Conservation (phyloP, 2,329 filamentous ascomycete genomes). For the Botrytis elliptica region DNA sequence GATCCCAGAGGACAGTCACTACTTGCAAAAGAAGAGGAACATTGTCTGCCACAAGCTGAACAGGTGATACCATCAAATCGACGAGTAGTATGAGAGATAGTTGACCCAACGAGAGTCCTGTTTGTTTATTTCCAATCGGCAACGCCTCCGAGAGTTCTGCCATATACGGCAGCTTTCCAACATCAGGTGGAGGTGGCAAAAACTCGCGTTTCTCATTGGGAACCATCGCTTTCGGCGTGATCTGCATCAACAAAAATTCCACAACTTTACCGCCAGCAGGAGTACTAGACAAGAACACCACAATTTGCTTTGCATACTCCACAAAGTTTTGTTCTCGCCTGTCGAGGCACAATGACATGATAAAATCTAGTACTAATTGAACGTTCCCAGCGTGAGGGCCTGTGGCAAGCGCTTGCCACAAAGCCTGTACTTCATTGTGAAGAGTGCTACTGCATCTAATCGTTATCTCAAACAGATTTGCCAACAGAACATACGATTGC, state of each 20-base stretch:
- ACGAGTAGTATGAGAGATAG: constrained; percentile 90
- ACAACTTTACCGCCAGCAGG: constrained; percentile 85
- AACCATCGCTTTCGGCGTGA: constrained; percentile 95
- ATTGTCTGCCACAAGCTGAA: constrained; percentile 74
- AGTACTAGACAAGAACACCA: constrained; percentile 90
- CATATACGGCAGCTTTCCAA: constrained; percentile 77
- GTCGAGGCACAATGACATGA: constrained; percentile 90
- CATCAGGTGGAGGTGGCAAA: constrained; percentile 69
- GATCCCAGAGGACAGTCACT: constrained; percentile 92
- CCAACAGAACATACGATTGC: constrained; percentile 89
- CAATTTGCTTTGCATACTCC: constrained; percentile 95
- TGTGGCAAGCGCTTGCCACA: constrained; percentile 95
- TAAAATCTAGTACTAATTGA: constrained; percentile 90
- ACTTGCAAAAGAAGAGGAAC: constrained; percentile 87
- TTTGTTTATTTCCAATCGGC: constrained; percentile 85
- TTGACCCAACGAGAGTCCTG: constrained; percentile 89
- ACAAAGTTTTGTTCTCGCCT: constrained; percentile 97
- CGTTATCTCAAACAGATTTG: constrained; percentile 94
- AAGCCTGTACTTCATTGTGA: constrained; percentile 93
- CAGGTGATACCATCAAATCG: constrained; percentile 91
- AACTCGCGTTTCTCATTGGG: constrained; percentile 77
- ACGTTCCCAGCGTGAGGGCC: constrained; percentile 93
- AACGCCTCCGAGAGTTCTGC: constrained; percentile 78
- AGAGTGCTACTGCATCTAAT: constrained; percentile 84
- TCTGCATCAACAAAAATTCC: constrained; percentile 87